Evolutionary conservation across 257 asterid species (phyloP), one percentile per base, ranked within the genome.

Genomic region (Jaltomata sinuosa): DNA sequence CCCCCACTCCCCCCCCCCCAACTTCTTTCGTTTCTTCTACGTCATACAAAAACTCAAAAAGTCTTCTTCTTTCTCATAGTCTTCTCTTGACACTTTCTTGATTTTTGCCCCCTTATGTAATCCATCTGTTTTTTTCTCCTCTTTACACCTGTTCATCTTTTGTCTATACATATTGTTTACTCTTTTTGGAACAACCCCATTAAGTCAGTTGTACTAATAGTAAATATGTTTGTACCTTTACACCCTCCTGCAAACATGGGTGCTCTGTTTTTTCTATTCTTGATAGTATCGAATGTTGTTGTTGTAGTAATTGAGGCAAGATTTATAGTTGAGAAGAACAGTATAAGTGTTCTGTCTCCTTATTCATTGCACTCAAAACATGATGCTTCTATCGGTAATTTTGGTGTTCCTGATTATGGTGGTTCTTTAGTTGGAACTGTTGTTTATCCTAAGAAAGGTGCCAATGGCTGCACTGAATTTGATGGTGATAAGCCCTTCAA

Each of bases 391-490:
- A 96, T 96, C 79, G 98, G 95, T 49, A 94, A 96, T 91, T 96
- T 96, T 76, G 99, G 99, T 12, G 98, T 96, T 32, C 99, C 99
- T 19, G 93, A 96, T 34, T 96, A 96, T 55, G 99, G 99, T 40
- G 99, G 97, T 62, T 93, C 97, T 19, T 83, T 96, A 89, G 83
- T 87, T 22, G 99, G 97, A 6, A 86, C 93, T 14, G 91, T 96
- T 55, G 74, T 89, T 42, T 94, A 94, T 87, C 97, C 98, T 29
- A 45, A 29, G 1, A 91, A 88, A 16, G 90, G 84, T 78, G 83
- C 90, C 0, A 5, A 32, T 32, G 99, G 96, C 12, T 96, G 98
- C 87, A 86, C 92, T 29, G 9, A 92, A 14, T 96, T 96, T 50
- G 89, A 87, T 8, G 96, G 94, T 0, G 91, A 92, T 65, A 91